Conservation (phyloP, 805 yeast genomes). For the Naumovozyma castellii region DNA sequence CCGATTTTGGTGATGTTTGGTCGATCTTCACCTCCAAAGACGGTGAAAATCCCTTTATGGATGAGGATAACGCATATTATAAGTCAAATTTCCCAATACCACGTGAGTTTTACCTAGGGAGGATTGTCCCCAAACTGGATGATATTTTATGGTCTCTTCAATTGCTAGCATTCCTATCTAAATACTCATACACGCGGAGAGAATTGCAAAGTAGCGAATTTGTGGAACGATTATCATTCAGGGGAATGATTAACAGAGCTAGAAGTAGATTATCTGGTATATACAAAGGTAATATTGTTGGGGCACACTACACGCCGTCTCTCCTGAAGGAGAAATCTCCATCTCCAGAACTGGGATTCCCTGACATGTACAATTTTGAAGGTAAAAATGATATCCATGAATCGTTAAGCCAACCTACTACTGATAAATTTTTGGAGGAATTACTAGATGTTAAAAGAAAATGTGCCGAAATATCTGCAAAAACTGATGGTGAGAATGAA, state of each 20-base stretch:
- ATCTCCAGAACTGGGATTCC: not conserved
- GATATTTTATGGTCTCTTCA: conserved; percentile 93
- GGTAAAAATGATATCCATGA: not conserved
- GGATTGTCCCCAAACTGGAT: conserved; percentile 82
- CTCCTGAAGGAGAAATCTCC: not conserved
- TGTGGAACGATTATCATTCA: conserved; percentile 56
- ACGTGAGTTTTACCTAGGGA: conserved; percentile 52
- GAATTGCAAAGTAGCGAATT: conserved; percentile 66
- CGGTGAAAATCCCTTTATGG: not conserved
- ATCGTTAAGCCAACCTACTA: too few species aligned
- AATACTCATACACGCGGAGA: conserved; percentile 72
- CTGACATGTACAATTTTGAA: not conserved
- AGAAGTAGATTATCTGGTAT: conserved; percentile 7
- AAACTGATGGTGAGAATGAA: too few species aligned
- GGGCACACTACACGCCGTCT: not conserved
- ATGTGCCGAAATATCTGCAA: not conserved
- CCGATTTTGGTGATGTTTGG: conserved; percentile 23
- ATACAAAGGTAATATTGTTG: not conserved
- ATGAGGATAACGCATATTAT: not conserved
- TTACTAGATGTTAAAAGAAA: too few species aligned
- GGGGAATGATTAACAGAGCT: conserved; percentile 27
- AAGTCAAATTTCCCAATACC: conserved; percentile 30
- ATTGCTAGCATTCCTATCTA: conserved; percentile 83
- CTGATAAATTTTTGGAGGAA: not conserved
- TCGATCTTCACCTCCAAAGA: conserved; percentile 2